Evolutionary conservation across 257 asterid genomes (phyloP), one percentile per base, ranked within the genome.

Genomic region (Nicotiana obtusifolia): DNA sequence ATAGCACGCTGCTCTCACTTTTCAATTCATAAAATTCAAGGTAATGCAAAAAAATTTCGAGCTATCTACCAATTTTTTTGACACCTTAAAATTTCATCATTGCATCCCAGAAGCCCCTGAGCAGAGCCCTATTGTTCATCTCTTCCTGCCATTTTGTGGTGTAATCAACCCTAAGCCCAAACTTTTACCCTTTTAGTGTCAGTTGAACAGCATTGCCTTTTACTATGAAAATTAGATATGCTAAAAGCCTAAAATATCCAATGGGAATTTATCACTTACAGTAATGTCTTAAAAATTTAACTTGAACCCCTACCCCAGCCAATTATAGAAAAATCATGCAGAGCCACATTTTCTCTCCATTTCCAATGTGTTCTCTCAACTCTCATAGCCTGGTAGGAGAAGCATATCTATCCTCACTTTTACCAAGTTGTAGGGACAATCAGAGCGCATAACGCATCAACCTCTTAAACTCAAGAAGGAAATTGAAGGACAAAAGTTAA

Each of bases 141-240:
- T 28, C 41, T 69, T 41, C 77, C n/a, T 69, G 54, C 31, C 26
- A 2, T 68, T 68, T 16, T n/a, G 35, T 67, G 54, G 17, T 13
- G 35, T 57, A 57, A 57, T 57, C 57, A 41, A 69, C 57, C 33
- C 31, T 69, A 37, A 37, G 77, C 77, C 77, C 57, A 69, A 69
- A 37, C 33, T 69, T 69, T 19, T 69, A 69, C 77, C 11, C 56
- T 37, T n/a, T 1, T 37, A 5, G 33, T 68, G 56, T 69, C 11
- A 69, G 16, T n/a, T 69, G 77, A 69, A 69, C 76, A 69, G 37
- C 53, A 68, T 68, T 37, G 77, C 31, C 24, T 20, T 66, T 67
- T n/a, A 68, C 31, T 17, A 68, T 37, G 77, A 20, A 53, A 20
- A 41, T 10, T 69, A 69, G 78, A 41, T 33, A 41, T 41, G 78